Percentiles rank a stretch among this genome's conserved stretches.
Conservation (phyloP, 1,284 basidiomycete genomes). For the Dichomitus squalens region DNA sequence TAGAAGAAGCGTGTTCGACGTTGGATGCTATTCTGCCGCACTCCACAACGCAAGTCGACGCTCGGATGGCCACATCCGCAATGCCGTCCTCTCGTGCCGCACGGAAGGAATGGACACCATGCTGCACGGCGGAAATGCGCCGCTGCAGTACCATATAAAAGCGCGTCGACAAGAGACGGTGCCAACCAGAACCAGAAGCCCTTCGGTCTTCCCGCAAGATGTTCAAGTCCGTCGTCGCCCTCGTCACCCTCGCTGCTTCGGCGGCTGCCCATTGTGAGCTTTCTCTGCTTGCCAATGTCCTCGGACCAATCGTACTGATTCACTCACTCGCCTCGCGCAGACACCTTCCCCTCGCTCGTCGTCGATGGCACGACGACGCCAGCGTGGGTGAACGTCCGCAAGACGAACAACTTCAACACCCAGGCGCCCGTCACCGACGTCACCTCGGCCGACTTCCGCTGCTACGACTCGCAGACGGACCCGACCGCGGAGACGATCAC, state of each 20-base stretch:
- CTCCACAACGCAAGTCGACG: background rate
- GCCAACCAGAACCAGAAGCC: conserved; percentile 3
- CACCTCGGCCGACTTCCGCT: conserved; percentile 48
- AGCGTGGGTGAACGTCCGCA: conserved; percentile 47
- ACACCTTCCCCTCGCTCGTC: conserved; percentile 35
- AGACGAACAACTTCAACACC: conserved; percentile 46
- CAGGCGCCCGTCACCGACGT: conserved; percentile 37
- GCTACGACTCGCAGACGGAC: conserved; percentile 45
- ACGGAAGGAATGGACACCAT: background rate
- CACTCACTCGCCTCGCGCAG: conserved; percentile 6
- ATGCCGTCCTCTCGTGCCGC: background rate
- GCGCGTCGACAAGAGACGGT: background rate
- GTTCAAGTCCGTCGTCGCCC: conserved; percentile 20
- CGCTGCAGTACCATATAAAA: conserved; percentile 10
- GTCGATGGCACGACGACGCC: conserved; percentile 23
- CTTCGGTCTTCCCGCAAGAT: conserved; percentile 10
- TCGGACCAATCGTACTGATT: background rate
- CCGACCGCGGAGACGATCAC: conserved; percentile 40
- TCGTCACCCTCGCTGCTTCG: conserved; percentile 19
- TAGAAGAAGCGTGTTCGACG: background rate
- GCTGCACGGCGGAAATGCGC: background rate
- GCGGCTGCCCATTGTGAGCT: conserved; percentile 22
- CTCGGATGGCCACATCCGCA: background rate
- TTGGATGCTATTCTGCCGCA: background rate
- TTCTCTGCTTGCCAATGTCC: no score